Base-by-base conservation (phyloP, 257 asterid species). In the Ocimum tenuiflorum region DNA sequence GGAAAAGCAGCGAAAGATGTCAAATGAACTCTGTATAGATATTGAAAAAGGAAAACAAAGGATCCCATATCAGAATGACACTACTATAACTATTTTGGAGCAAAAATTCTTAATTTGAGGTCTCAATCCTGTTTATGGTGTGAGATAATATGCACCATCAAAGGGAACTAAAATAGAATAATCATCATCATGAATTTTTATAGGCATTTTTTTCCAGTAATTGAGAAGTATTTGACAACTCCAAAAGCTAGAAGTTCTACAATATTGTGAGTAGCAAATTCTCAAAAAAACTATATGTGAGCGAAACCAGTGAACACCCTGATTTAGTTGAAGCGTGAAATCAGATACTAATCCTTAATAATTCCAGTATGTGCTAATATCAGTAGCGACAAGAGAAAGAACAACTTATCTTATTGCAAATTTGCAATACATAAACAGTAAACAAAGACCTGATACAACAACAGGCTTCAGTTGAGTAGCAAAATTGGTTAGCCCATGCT, bases 1-100 rank as follows among this genome's bases (percentile, higher is more conserved):
- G 97, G 97, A 75, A 92, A 84, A 20, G 99, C 96, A 67, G 89
- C 87, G 70, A 92, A 80, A 84, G 62, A 80, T 92, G 99, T 63
- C 99, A 74, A 78, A 78, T 72, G 13, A 84, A 82, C 73, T 75
- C 77, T 72, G 70, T 69, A 60, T 71, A 66, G 67, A 82, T 72
- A 70, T 72, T 60, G 18, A 45, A 52, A 45, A 60, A 13, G 20
- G 22, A 33, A 73, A 60, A 51, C n/a, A 63, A 52, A 68, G 36
- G 23, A 24, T 10, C 46, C 17, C 33, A 19, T 20, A 49, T 61
- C 43, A 33, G 60, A 53, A 39, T 4, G 55, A 52, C 11, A 8
- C 63, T 8, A 48, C 43, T 6, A 3, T 36, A n/a, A 24, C 59
- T 60, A 41, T 0, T 42, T 42, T 46, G 41, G 61, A 20, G 56